Evolutionary conservation across 306 rosid genomes (phyloP), one percentile per base, ranked within the genome.

Genomic region (Mimosa bimucronata): DNA sequence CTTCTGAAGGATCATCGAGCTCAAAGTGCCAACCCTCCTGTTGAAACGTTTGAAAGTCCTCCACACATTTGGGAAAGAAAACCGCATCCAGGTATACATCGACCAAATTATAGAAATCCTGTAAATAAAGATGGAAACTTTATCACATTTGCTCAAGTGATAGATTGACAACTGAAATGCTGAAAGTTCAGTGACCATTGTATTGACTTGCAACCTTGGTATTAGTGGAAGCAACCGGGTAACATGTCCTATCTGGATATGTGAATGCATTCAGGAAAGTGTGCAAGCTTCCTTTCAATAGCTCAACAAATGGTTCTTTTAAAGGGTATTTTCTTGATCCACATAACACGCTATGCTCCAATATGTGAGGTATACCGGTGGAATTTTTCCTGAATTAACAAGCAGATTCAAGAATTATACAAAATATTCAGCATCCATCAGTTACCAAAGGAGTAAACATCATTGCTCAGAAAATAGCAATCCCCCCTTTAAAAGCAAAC

Each of bases 21-120:
- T 96, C 99, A 69, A 89, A 96, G 82, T 96, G 99, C 99, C 99
- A 96, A 77, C 99, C 99, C 93, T 96, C 98, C 83, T 96, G 98
- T 80, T 96, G 99, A 84, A 96, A 96, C 40, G 97, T 93, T 82
- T 83, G 89, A 73, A 85, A 58, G 84, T 96, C 97, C 76, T 96
- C 94, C 48, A 93, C 91, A 30, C 99, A 96, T 70, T 85, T 89
- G 6, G 99, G 99, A 83, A 96, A 96, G 92, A 96, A 96, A 45
- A 96, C 99, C 2, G 99, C 99, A 74, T 96, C 98, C 64, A 96
- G 91, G 89, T 96, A 96, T 61, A 96, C 99, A 69, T 96, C 98
- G 19, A 96, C 98, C 81, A 93, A 85, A 77, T 96, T 96, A 77
- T 96, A 96, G 86, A 96, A 95, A 83, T 95, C 99, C 97, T 91